Evolutionary conservation across 2,329 filamentous ascomycete genomes (phyloP).

Genomic region (Diaporthe ilicicola): DNA sequence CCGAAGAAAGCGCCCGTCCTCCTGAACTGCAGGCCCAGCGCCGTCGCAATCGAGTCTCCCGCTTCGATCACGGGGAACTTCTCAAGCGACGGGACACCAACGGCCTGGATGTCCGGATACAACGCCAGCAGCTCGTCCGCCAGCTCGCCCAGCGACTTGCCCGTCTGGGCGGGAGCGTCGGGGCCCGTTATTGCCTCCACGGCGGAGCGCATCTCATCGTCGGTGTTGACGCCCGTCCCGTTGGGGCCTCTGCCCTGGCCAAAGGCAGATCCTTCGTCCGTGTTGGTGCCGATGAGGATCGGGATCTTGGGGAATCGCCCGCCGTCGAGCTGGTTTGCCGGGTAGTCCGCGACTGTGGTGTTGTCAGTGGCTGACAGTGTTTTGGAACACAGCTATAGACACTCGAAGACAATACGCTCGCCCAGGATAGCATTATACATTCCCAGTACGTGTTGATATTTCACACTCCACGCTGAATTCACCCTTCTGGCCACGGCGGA

Average conservation of each 20-base stretch:
- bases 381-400: not conserved
- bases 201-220: conserved; percentile 29
- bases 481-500: no score
- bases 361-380: not conserved
- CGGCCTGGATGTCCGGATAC: conserved; percentile 31
- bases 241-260: conserved; percentile 25
- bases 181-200: conserved; percentile 24
- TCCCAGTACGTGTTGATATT: not conserved
- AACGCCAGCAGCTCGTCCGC: conserved; percentile 23
- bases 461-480: not conserved
- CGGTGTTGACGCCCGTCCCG: conserved; percentile 18
- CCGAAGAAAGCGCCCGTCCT: conserved; percentile 32
- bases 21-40: conserved; percentile 30
- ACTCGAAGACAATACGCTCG: no score
- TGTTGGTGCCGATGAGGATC: conserved; percentile 30
- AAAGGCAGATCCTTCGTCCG: conserved; percentile 29
- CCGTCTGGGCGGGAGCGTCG: conserved; percentile 19
- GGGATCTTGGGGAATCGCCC: conserved; percentile 29
- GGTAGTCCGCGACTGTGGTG: conserved; percentile 24
- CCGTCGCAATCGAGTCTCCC: conserved; percentile 20
- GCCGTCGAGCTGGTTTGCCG: conserved; percentile 19
- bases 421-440: not conserved
- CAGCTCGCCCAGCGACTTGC: conserved; percentile 23
- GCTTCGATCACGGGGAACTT: conserved; percentile 29
- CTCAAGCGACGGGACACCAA: conserved; percentile 25